These are phyloP conservation scores for Podospora tetraspora DNA, from an alignment of 495 filamentous ascomycete genomes.

Conservation along the genomic window DNA sequence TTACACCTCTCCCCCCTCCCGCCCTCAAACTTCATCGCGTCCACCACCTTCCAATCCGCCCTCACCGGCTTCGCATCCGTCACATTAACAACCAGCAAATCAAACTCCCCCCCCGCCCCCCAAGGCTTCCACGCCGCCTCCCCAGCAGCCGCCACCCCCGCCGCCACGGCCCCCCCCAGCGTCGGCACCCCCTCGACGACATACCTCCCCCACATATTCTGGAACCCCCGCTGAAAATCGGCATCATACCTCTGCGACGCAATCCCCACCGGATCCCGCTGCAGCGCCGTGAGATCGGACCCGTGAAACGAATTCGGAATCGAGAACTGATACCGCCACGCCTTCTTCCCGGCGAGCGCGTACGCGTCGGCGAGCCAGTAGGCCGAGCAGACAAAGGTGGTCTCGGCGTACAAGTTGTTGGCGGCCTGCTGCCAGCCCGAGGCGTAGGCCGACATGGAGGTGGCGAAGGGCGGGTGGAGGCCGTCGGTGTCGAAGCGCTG, in stretches of 20 bases:
- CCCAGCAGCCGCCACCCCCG: constrained; percentile 22
- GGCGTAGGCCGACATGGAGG: constrained; percentile 14
- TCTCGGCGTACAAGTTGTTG: constrained; percentile 57
- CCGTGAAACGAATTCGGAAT: constrained; percentile 52
- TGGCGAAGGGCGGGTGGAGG: constrained; percentile 22
- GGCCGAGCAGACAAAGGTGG: constrained; percentile 56
- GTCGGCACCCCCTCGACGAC: constrained; percentile 48
- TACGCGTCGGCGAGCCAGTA: constrained; percentile 62
- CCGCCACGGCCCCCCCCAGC: constrained; percentile 18
- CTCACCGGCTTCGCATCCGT: constrained; percentile 40
- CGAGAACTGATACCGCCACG: constrained; percentile 59
- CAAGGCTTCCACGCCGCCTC: constrained; percentile 20
- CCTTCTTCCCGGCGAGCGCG: constrained; percentile 11
- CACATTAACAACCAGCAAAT: constrained; percentile 49
- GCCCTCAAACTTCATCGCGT: constrained; percentile 53
- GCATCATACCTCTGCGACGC: constrained; percentile 20
- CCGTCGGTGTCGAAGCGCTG: constrained; percentile 25
- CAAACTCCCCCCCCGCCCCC: constrained; percentile 29
- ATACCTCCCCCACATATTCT: constrained; percentile 47
- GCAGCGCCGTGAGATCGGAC: constrained; percentile 38
- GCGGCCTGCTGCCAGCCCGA: constrained; percentile 30
- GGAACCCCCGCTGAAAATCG: constrained; percentile 28
- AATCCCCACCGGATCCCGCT: constrained; percentile 5
- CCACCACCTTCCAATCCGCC: constrained; percentile 44
- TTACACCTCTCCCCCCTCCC: constrained; percentile 51